Conservation (phyloP, 495 filamentous ascomycete species). For the Neurospora sp. region DNA sequence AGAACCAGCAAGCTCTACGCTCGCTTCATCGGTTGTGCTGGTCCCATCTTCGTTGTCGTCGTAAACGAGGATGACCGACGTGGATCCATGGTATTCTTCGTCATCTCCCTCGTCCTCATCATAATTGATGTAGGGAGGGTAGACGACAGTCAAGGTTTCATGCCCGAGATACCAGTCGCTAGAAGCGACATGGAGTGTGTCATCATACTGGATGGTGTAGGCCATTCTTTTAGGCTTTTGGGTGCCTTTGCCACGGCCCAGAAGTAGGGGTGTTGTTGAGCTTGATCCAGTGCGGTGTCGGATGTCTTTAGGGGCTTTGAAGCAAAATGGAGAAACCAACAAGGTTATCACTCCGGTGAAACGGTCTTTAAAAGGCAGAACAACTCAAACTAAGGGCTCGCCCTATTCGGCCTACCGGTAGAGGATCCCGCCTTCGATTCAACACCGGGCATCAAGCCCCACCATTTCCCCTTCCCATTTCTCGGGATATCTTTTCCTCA, state of each 20-base stretch:
- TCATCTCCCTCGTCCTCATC: neutral
- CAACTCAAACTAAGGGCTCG: neutral
- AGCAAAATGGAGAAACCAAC: neutral
- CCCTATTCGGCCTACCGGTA: neutral
- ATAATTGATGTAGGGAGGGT: neutral
- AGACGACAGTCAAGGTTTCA: neutral
- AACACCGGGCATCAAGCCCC: neutral
- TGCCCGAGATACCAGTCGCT: neutral
- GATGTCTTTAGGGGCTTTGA: neutral
- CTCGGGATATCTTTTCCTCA: neutral
- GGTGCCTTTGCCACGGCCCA: neutral
- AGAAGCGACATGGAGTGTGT: neutral
- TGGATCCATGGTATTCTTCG: neutral
- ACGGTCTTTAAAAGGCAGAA: neutral
- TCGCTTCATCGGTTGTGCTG: neutral
- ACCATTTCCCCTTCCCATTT: neutral
- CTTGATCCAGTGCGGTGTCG: neutral
- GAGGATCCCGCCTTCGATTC: neutral
- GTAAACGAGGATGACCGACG: neutral
- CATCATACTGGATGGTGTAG: neutral
- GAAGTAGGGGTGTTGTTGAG: neutral
- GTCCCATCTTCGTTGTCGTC: neutral
- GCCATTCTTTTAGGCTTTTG: neutral
- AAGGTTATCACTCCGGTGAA: neutral
- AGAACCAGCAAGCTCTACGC: neutral